Evolutionary conservation across 345 rosid genomes (phyloP).

Genomic region (Eucalyptus sp.): DNA sequence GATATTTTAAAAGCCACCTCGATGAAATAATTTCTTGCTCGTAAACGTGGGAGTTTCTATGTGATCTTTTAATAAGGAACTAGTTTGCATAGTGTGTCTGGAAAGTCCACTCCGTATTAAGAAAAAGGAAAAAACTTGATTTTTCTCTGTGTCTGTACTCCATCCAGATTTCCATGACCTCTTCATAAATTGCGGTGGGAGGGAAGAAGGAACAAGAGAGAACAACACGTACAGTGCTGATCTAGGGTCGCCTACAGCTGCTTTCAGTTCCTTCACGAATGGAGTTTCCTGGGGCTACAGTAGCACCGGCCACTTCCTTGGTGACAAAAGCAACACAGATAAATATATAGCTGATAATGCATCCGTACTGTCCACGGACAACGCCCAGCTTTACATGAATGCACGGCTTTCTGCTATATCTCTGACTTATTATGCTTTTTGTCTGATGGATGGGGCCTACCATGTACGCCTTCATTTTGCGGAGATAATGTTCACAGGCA

Average conservation of each 20-base stretch:
- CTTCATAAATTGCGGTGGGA: background rate
- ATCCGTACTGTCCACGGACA: background rate
- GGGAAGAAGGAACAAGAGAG: background rate
- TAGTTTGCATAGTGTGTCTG: background rate
- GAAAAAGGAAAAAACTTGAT: background rate
- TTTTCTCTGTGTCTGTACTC: background rate
- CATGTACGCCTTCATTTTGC: no score
- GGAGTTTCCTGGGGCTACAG: conserved; percentile 28
- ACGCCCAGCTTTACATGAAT: conserved; percentile 16
- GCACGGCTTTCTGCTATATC: conserved; percentile 7
- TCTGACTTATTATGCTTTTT: no score
- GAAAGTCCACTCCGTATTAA: background rate
- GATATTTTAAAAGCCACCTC: no score
- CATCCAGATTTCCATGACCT: background rate
- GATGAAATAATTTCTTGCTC: no score
- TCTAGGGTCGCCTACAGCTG: background rate
- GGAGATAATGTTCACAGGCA: no score
- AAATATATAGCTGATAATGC: background rate
- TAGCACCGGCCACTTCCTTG: conserved; percentile 44
- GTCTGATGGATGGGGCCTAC: no score
- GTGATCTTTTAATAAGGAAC: background rate
- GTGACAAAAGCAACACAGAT: background rate
- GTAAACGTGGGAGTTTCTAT: background rate
- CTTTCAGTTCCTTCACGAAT: background rate
- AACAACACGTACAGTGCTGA: background rate